Evolutionary conservation across 2,329 filamentous ascomycete genomes (phyloP).

Genomic region (Fusarium phyllophilum): DNA sequence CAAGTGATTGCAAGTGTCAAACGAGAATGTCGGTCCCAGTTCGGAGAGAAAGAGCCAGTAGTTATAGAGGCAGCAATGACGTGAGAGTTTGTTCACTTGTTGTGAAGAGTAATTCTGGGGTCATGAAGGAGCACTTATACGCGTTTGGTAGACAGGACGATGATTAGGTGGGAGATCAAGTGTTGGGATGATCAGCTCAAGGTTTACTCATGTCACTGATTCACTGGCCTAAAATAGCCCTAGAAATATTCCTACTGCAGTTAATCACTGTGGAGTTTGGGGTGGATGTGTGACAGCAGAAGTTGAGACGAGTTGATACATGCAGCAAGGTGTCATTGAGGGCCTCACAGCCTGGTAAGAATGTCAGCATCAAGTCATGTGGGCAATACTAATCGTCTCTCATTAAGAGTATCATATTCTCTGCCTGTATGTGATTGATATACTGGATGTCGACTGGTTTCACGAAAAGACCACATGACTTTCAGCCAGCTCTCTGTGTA

Average conservation of each 20-base stretch:
- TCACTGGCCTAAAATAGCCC: not conserved
- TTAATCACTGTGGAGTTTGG: not conserved
- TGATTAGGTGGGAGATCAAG: conserved; percentile 2
- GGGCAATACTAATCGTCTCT: not conserved
- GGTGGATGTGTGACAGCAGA: not conserved
- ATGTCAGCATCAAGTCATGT: not conserved
- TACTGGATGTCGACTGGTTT: not conserved
- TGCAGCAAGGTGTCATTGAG: conserved; percentile 9
- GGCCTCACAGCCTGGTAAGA: not conserved
- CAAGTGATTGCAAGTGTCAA: not conserved
- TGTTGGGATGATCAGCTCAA: not conserved
- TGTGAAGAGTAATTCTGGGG: not conserved
- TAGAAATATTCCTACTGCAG: not conserved
- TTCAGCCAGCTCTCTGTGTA: not conserved
- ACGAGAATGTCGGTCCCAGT: not conserved
- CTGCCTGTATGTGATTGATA: not conserved
- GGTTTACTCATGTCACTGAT: not conserved
- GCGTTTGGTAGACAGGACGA: not conserved
- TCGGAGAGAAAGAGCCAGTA: not conserved
- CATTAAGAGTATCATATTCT: not conserved
- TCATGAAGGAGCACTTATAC: not conserved
- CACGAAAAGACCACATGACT: not conserved
- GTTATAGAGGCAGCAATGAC: not conserved
- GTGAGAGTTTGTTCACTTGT: not conserved
- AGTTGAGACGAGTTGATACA: not conserved